Percentiles rank a stretch among this genome's conserved stretches.
Evolutionary conservation across 345 rosid genomes (phyloP).

Genomic region (Sapria himalayana): DNA sequence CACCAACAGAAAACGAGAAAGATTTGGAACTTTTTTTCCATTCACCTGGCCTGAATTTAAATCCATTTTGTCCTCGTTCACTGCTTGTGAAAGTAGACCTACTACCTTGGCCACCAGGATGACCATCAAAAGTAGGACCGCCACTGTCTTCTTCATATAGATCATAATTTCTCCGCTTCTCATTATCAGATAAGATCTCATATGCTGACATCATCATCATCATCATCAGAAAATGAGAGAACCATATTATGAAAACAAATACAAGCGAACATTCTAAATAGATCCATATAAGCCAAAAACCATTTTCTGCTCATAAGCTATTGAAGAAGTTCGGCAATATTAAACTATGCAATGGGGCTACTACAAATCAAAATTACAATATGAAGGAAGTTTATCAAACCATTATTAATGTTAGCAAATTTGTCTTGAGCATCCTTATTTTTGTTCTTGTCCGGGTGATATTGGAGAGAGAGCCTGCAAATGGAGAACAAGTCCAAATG

Average conservation of each 20-base stretch:
- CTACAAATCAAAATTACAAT: too few relatives aligned
- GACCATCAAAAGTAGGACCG: slow-evolving; percentile 58
- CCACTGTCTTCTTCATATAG: slow-evolving; percentile 81
- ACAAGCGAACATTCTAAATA: too few relatives aligned
- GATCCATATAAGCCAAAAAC: too few relatives aligned
- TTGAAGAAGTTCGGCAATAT: too few relatives aligned
- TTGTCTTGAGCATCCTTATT: slow-evolving; percentile 66
- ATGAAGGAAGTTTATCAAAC: slow-evolving; percentile 15
- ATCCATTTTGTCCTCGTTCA: slow-evolving; percentile 38
- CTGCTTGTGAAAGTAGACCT: slow-evolving; percentile 29
- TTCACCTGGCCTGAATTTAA: slow-evolving; percentile 39
- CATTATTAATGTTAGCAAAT: slow-evolving; percentile 81
- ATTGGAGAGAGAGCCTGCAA: slow-evolving; percentile 59
- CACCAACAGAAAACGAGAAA: slow-evolving; percentile 62
- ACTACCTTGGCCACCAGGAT: slow-evolving; percentile 39
- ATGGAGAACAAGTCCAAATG: not conserved
- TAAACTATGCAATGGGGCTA: too few relatives aligned
- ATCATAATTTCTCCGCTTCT: slow-evolving; percentile 75
- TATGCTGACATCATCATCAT: too few relatives aligned
- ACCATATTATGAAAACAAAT: too few relatives aligned
- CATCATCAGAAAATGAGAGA: not conserved
- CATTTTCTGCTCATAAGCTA: too few relatives aligned
- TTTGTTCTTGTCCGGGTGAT: slow-evolving; percentile 91
- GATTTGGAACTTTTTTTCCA: slow-evolving; percentile 50
- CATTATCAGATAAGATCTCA: slow-evolving; percentile 76